Conservation (phyloP, 202 grass and related monocot species). For the Schoenoplectus tabernaemontani region DNA sequence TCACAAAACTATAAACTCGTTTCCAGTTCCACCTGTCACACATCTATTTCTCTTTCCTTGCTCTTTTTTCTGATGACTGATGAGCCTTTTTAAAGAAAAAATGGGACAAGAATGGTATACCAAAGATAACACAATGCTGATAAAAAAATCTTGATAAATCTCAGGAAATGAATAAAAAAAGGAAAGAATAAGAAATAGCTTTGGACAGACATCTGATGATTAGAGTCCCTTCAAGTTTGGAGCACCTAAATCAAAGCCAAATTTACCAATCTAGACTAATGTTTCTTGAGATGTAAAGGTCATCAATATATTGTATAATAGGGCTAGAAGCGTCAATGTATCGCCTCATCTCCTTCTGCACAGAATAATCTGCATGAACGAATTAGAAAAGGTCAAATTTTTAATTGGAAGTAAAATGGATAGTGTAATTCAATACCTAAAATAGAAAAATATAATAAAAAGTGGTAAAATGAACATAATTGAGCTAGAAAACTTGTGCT, state of each 20-base stretch:
- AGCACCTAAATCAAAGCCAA: conserved; percentile 19
- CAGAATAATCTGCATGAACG: conserved; percentile 54
- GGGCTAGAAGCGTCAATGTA: conserved; percentile 74
- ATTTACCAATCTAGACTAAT: conserved; percentile 89
- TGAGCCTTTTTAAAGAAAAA: background rate
- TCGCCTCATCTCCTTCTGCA: conserved; percentile 87
- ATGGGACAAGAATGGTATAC: background rate
- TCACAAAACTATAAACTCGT: conserved; percentile 5
- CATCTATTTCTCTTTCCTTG: conserved; percentile 5
- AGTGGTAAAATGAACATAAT: background rate
- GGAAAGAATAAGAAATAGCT: conserved; percentile 19
- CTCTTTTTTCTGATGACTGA: background rate
- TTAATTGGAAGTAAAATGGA: background rate
- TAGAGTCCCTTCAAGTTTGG: background rate
- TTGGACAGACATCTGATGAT: background rate
- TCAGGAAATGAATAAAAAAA: conserved; percentile 7
- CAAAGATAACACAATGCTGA: conserved; percentile 12
- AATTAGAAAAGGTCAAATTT: background rate
- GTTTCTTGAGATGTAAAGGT: conserved; percentile 76
- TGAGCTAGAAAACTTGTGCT: background rate
- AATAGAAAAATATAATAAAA: background rate
- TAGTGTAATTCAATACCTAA: background rate
- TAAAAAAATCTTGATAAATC: background rate
- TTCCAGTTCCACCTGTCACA: background rate
- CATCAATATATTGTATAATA: conserved; percentile 83